Conservation (phyloP, 2,329 filamentous ascomycete genomes). For the Colletotrichum aenigma region DNA sequence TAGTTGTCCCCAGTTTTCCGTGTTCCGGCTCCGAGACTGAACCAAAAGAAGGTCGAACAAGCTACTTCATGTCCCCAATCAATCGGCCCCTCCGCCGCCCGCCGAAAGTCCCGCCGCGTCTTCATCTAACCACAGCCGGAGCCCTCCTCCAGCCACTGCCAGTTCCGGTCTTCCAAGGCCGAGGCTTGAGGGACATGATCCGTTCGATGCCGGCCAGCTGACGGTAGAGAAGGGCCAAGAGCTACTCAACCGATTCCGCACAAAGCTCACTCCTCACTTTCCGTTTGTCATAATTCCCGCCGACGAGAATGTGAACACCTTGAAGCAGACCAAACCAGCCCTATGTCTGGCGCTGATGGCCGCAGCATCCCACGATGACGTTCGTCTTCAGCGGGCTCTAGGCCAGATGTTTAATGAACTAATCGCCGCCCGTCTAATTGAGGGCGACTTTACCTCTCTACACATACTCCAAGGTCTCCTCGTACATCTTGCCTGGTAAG, state of each 20-base stretch:
- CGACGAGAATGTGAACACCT: constrained; percentile 17
- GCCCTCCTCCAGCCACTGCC: neutral
- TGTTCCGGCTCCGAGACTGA: neutral
- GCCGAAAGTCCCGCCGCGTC: neutral
- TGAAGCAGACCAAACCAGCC: constrained; percentile 25
- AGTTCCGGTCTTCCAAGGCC: neutral
- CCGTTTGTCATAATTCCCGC: constrained; percentile 31
- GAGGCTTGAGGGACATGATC: neutral
- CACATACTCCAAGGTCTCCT: constrained; percentile 35
- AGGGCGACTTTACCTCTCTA: constrained; percentile 27
- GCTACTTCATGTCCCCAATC: neutral
- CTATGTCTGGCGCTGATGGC: constrained; percentile 33
- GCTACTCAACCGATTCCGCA: constrained; percentile 26
- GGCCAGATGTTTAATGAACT: constrained; percentile 31
- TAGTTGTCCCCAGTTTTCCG: neutral
- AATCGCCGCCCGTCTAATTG: constrained; percentile 25
- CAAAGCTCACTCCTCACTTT: constrained; percentile 30
- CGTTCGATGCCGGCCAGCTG: constrained; percentile 26
- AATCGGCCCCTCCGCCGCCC: neutral
- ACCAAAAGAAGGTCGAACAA: neutral
- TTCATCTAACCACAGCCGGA: neutral
- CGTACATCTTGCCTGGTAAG: constrained; percentile 34
- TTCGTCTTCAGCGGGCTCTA: constrained; percentile 27
- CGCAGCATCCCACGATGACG: constrained; percentile 24
- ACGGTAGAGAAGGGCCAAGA: constrained; percentile 27